Evolutionary conservation across 106 monocot species (phyloP), one percentile per base, ranked within the genome.

Genomic region (Cymbidium sinense): DNA sequence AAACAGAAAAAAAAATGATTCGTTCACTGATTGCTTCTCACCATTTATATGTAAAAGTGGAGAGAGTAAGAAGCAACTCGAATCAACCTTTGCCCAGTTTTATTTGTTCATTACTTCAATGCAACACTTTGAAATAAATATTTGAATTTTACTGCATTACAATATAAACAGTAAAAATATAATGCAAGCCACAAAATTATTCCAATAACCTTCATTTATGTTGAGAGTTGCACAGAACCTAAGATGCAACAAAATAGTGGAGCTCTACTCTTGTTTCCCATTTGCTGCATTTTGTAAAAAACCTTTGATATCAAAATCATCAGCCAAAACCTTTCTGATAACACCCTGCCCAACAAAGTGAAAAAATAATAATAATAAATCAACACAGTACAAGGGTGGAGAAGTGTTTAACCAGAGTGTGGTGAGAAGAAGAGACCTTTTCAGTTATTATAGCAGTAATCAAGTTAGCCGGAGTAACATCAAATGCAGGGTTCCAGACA

Each of bases 401-500:
- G 36, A 7, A 25, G 0, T 39, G 11, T 77, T 34, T 28, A 47
- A 65, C 5, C 69, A 65, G 44, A 19, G 30, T 2, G 43, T 0
- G 25, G 43, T n/a, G 55, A 37, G 23, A 37, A 39, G 33, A 52
- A 52, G 21, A 73, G 64, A 98, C 98, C 94, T 90, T 98, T 81
- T 98, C 98, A 33, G 98, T 94, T 70, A 98, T 92, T 79, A 98
- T 94, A 33, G 88, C 94, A 43, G 87, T 92, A 61, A 98, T 94
- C 67, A 98, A 77, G 76, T 76, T 87, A 43, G 98, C 91, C 17
- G 94, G 94, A 34, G 98, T 98, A 33, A 98, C 91, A 88, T 98
- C 98, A 79, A 98, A 98, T 76, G 98, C 98, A 44, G 98, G 98
- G 71, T 98, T 98, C 98, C 98, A 98, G 9, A 98, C 94, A 81